A percentile compares a stretch with the other conserved stretches of the same genome.
phyloP scores from a whole-genome alignment of 2,329 filamentous ascomycete species.

The Trichoderma guizhouense region DNA sequence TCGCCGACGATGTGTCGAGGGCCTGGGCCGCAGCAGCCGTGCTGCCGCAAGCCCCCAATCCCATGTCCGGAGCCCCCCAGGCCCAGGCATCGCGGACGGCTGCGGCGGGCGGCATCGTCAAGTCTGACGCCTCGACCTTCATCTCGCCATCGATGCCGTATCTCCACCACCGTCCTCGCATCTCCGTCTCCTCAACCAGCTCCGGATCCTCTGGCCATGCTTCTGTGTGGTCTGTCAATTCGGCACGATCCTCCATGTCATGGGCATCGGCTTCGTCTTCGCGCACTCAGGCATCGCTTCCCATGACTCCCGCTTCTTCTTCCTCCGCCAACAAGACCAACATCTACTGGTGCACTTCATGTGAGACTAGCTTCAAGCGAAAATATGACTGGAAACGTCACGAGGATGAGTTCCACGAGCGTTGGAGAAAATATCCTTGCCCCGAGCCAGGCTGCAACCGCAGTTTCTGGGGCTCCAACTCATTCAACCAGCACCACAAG shows the following conservation, averaged over 20 bases:
- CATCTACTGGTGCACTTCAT: slow-evolving; percentile 56
- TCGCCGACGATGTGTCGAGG: slow-evolving; percentile 16
- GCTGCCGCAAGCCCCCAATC: background rate
- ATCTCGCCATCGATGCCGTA: slow-evolving; percentile 37
- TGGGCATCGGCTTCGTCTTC: slow-evolving; percentile 37
- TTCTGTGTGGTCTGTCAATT: slow-evolving; percentile 45
- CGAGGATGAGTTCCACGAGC: slow-evolving; percentile 67
- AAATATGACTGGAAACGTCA: slow-evolving; percentile 69
- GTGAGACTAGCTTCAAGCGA: slow-evolving; percentile 63
- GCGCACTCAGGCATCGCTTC: slow-evolving; percentile 37
- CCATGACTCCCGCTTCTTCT: slow-evolving; percentile 34
- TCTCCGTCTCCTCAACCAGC: slow-evolving; percentile 49
- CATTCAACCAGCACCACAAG: slow-evolving; percentile 66
- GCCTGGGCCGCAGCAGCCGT: slow-evolving; percentile 15
- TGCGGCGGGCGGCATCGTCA: background rate
- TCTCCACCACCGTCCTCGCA: slow-evolving; percentile 40
- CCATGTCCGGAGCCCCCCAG: background rate
- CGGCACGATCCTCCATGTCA: slow-evolving; percentile 39
- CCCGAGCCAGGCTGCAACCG: slow-evolving; percentile 62
- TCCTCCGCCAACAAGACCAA: slow-evolving; percentile 38
- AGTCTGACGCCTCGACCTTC: slow-evolving; percentile 30
- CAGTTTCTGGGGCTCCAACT: slow-evolving; percentile 65
- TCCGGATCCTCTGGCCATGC: slow-evolving; percentile 48
- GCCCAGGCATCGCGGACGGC: background rate
- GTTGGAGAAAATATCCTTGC: slow-evolving; percentile 64